phyloP scores from a whole-genome alignment of 768 basidiomycete species.

The Russula emetica region DNA sequence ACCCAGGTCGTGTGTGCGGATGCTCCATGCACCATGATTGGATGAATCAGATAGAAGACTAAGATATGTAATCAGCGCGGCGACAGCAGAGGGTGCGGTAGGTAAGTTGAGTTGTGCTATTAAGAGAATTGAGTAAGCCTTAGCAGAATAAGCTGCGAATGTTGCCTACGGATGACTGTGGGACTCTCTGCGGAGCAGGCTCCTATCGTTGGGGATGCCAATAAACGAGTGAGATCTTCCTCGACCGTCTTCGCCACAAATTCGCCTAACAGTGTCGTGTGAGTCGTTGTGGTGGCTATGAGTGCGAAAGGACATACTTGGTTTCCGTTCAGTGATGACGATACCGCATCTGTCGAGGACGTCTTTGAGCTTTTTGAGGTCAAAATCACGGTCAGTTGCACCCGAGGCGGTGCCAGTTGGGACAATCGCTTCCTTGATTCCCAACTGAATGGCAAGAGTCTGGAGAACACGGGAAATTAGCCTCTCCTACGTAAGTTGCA shows the following conservation, averaged over 20 bases:
- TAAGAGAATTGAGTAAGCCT: neutral
- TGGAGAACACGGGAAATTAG: conserved; percentile 34
- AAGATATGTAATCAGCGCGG: conserved; percentile 81
- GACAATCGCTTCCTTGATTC: conserved; percentile 93
- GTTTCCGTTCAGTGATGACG: conserved; percentile 85
- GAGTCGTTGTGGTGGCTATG: neutral
- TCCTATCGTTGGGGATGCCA: conserved; percentile 1
- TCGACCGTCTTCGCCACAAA: conserved; percentile 44
- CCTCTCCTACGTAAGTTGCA: neutral
- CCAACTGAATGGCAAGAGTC: conserved; percentile 94
- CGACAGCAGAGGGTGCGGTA: conserved; percentile 71
- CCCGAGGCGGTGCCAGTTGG: conserved; percentile 68
- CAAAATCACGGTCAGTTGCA: conserved; percentile 77
- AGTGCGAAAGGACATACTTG: conserved; percentile 48
- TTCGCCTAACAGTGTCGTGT: conserved; percentile 53
- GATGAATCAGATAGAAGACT: conserved; percentile 70
- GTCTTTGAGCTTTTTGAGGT: conserved; percentile 79
- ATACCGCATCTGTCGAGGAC: conserved; percentile 89
- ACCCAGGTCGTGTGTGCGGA: conserved; percentile 84
- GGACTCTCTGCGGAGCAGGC: conserved; percentile 11
- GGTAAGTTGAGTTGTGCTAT: conserved; percentile 77
- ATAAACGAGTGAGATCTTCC: conserved; percentile 26
- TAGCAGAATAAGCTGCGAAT: neutral
- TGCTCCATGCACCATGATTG: conserved; percentile 74
- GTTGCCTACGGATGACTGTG: conserved; percentile 14